Evolutionary conservation across 2,329 filamentous ascomycete species (phyloP).

Genomic region (Trichoderma guizhouense): DNA sequence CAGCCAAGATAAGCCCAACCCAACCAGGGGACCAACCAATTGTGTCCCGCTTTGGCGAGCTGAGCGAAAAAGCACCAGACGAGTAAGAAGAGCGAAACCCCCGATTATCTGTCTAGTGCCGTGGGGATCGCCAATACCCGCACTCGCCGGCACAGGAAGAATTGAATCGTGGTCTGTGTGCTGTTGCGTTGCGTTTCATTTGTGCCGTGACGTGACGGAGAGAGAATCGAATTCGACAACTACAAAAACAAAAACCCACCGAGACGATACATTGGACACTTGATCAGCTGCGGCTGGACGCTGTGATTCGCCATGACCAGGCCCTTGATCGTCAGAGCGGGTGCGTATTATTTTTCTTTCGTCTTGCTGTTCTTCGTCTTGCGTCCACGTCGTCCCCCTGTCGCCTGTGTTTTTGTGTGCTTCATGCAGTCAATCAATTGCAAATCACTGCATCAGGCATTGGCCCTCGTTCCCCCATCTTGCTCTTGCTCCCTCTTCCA

Average conservation of each 20-base stretch:
- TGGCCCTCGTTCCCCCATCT: background rate
- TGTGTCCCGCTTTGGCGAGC: background rate
- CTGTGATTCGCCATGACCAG: slow-evolving; percentile 50
- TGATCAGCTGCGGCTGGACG: background rate
- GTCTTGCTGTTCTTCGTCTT: background rate
- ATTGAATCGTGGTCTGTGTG: background rate
- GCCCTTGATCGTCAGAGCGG: slow-evolving; percentile 58
- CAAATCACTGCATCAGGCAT: background rate
- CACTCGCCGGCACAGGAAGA: background rate
- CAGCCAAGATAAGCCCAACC: background rate
- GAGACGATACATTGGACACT: background rate
- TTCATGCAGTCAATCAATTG: background rate
- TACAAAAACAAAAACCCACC: background rate
- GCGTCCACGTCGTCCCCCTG: background rate
- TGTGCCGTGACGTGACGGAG: background rate
- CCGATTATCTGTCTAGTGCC: background rate
- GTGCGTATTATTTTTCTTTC: slow-evolving; percentile 43
- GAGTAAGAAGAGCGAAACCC: background rate
- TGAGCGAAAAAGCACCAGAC: background rate
- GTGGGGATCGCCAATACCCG: slow-evolving; percentile 15
- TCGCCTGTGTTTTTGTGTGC: background rate
- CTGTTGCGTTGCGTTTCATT: background rate
- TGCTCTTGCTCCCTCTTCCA: background rate
- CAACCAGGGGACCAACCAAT: background rate
- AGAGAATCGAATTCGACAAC: background rate